phyloP scores from a whole-genome alignment of 306 rosid genomes.

The Trifolium fragiferum region DNA sequence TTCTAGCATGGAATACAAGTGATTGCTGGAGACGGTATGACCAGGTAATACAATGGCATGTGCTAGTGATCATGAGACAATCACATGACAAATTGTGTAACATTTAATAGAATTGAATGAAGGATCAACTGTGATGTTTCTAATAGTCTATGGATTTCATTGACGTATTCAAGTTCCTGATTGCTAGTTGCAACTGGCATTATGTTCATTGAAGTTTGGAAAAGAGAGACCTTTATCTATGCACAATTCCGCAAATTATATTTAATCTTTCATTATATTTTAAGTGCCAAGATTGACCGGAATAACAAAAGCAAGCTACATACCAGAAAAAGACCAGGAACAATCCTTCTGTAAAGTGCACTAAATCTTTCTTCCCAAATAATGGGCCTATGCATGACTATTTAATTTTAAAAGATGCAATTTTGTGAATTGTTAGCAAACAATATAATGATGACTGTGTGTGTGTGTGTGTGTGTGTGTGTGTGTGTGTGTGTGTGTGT shows the following conservation, averaged over 20 bases:
- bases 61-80: background rate
- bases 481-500: background rate
- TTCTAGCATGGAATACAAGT: background rate
- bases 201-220: slow-evolving; percentile 17
- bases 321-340: slow-evolving; percentile 90
- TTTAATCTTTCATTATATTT: slow-evolving; percentile 7
- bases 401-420: slow-evolving; percentile 36
- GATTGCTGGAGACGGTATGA: slow-evolving; percentile 3
- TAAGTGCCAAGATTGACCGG: slow-evolving; percentile 17
- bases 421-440: slow-evolving; percentile 31
- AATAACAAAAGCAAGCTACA: slow-evolving; percentile 44
- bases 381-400: slow-evolving; percentile 88
- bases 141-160: slow-evolving; percentile 1
- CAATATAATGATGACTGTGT: slow-evolving; percentile 30
- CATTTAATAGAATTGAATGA: slow-evolving; percentile 3
- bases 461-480: background rate
- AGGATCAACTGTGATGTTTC: slow-evolving; percentile 13
- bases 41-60: slow-evolving; percentile 4
- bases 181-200: background rate
- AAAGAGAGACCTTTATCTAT: slow-evolving; percentile 23
- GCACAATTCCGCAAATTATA: slow-evolving; percentile 1
- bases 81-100: slow-evolving; percentile 10
- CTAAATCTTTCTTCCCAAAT: slow-evolving; percentile 75
- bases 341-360: slow-evolving; percentile 82
- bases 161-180: background rate